A percentile compares a stretch with the other conserved stretches of the same genome.
phyloP scores from a whole-genome alignment of 345 rosid species.

The Odontarrhena argentea region DNA sequence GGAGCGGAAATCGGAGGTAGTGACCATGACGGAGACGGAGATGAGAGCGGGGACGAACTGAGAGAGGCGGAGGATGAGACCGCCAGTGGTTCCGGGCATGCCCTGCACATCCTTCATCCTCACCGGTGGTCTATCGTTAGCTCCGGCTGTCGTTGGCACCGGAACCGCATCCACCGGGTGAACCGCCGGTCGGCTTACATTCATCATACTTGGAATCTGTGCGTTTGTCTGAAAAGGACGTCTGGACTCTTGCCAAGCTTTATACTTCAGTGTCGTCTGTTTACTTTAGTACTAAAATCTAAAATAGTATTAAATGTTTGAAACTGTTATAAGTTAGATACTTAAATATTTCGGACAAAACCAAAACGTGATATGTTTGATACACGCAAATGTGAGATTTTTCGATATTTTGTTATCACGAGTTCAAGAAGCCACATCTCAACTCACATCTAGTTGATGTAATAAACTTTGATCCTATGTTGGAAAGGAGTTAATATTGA shows the following conservation, averaged over 20 bases:
- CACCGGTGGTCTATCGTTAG: slow-evolving; percentile 45
- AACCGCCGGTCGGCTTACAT: slow-evolving; percentile 68
- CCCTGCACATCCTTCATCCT: slow-evolving; percentile 83
- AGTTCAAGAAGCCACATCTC: no score
- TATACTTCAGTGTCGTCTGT: background rate
- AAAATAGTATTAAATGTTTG: no score
- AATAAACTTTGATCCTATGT: no score
- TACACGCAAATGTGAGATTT: no score
- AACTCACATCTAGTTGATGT: no score
- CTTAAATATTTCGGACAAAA: no score
- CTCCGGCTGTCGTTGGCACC: slow-evolving; percentile 58
- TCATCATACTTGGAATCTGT: slow-evolving; percentile 36
- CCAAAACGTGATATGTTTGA: no score
- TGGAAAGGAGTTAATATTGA: no score
- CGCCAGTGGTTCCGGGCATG: slow-evolving; percentile 85
- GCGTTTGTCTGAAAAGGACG: slow-evolving; percentile 18
- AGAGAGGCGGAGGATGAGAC: slow-evolving; percentile 63
- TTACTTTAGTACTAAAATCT: background rate
- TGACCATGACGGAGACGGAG: slow-evolving; percentile 68
- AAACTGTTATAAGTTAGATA: no score
- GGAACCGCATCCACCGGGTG: slow-evolving; percentile 68
- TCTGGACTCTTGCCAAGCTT: background rate
- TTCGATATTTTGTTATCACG: no score
- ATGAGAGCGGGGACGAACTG: slow-evolving; percentile 60
- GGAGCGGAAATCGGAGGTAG: slow-evolving; percentile 67